Evolutionary conservation across 2,329 filamentous ascomycete genomes (phyloP), one percentile per base, ranked within the genome.

Genomic region (Dothistroma pini): DNA sequence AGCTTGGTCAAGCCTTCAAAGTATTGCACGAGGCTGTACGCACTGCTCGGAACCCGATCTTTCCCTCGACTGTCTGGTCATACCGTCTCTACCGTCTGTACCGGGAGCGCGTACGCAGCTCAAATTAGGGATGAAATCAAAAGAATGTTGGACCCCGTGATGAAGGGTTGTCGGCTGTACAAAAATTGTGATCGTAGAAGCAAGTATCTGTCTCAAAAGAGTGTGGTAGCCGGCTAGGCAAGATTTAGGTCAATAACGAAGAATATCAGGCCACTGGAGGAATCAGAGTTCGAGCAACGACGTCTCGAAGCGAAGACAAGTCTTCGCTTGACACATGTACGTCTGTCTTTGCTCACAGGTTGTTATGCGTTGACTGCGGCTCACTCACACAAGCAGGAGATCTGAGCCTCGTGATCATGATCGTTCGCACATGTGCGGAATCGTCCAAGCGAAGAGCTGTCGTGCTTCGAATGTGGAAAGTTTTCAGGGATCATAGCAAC

Each of bases 81-180:
- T 16, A n/a, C 14, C 14, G n/a, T 14, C 14, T n/a, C 8, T 44
- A 19, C 41, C 8, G 29, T 53, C 16, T 54, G n/a, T 12, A 51
- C 38, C 16, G 31, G n/a, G 34, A 21, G 22, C 10, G 57, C 51
- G 21, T 54, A 29, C 4, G 57, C 57, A 14, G 57, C 57, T 7
- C 57, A 38, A 4, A 50, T 49, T 38, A 59, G 57, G 21, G 51
- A 59, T n/a, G 50, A 48, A n/a, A 54, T 49, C 38, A 54, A 34
- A 22, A 54, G 50, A n/a, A 35, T 47, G 25, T 53, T 54, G 50
- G 54, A 14, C 32, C 50, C 50, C 57, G 54, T 59, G 25, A 16
- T 54, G 50, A 56, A 11, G 16, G 41, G 9, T 19, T 54, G 21
- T 41, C 55, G 29, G 19, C n/a, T 16, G 35, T n/a, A 48, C 25